Evolutionary conservation across 371 early-diverging fungal genomes (phyloP).

Genomic region (Cladochytrium tenue): DNA sequence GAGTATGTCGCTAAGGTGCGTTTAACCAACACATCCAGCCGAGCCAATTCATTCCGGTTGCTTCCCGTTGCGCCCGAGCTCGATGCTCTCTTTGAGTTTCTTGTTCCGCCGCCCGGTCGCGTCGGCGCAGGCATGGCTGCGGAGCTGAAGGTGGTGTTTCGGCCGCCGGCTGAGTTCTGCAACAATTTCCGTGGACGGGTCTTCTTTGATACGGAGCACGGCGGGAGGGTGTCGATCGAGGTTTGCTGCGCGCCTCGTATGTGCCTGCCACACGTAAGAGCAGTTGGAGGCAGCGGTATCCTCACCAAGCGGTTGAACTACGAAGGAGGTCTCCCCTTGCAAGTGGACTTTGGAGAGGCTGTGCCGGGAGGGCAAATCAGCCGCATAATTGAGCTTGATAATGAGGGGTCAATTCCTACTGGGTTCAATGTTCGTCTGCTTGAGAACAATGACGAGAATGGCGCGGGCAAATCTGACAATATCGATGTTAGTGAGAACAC

Average conservation of each 20-base stretch:
- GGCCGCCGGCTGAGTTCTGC: constrained; percentile 32
- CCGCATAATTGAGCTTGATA: constrained; percentile 20
- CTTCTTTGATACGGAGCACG: constrained; percentile 28
- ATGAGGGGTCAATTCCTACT: constrained; percentile 25
- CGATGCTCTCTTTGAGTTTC: constrained; percentile 30
- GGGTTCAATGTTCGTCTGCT: background rate
- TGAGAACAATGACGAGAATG: background rate
- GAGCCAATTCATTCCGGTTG: constrained; percentile 33
- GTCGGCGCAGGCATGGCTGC: constrained; percentile 35
- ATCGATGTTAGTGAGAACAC: too few relatives aligned
- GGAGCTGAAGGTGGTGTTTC: constrained; percentile 25
- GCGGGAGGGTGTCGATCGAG: constrained; percentile 19
- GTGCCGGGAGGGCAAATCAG: constrained; percentile 22
- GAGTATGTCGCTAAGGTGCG: constrained; percentile 14
- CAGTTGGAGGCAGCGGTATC: constrained; percentile 20
- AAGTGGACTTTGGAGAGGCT: constrained; percentile 28
- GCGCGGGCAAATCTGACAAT: too few relatives aligned
- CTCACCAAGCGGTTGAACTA: constrained; percentile 8
- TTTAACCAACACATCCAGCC: constrained; percentile 34
- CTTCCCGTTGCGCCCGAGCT: constrained; percentile 31
- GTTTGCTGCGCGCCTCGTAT: constrained; percentile 29
- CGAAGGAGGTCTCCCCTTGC: background rate
- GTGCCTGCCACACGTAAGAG: constrained; percentile 24
- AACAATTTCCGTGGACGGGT: constrained; percentile 24
- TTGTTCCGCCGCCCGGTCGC: constrained; percentile 24